These are phyloP conservation scores for Calonectria pseudoturangicola DNA, from an alignment of 2,329 filamentous ascomycete genomes.

Conservation along the genomic window DNA sequence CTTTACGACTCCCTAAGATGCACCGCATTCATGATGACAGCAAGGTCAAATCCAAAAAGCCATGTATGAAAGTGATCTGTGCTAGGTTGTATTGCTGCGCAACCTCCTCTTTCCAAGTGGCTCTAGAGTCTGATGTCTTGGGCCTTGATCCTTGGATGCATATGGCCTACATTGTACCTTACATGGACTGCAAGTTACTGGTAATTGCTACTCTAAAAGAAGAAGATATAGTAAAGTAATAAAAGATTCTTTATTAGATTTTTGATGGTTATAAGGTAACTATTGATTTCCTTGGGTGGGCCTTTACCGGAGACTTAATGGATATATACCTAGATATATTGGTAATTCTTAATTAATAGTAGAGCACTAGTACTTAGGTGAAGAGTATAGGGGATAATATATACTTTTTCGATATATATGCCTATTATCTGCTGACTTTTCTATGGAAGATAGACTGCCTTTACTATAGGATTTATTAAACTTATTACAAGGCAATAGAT, in stretches of 20 bases:
- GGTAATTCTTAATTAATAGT: slow-evolving; percentile 58
- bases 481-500: neutral
- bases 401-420: slow-evolving; percentile 54
- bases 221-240: slow-evolving; percentile 50
- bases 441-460: slow-evolving; percentile 55
- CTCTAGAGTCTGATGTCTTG: slow-evolving; percentile 55
- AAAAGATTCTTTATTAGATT: slow-evolving; percentile 56
- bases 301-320: slow-evolving; percentile 61
- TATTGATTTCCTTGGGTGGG: slow-evolving; percentile 57
- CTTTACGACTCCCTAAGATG: slow-evolving; percentile 33
- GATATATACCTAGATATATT: slow-evolving; percentile 61
- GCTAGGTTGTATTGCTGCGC: slow-evolving; percentile 58
- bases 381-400: slow-evolving; percentile 52
- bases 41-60: slow-evolving; percentile 41
- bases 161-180: slow-evolving; percentile 56
- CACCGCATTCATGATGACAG: slow-evolving; percentile 44
- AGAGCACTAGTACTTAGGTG: slow-evolving; percentile 52
- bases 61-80: slow-evolving; percentile 52
- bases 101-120: slow-evolving; percentile 58
- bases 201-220: slow-evolving; percentile 55
- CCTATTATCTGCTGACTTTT: slow-evolving; percentile 52
- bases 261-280: slow-evolving; percentile 57
- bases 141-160: slow-evolving; percentile 58
- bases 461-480: slow-evolving; percentile 48
- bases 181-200: slow-evolving; percentile 50